These are phyloP conservation scores for Tarenaya hassleriana DNA, from an alignment of 345 rosid species.

Conservation along the genomic window DNA sequence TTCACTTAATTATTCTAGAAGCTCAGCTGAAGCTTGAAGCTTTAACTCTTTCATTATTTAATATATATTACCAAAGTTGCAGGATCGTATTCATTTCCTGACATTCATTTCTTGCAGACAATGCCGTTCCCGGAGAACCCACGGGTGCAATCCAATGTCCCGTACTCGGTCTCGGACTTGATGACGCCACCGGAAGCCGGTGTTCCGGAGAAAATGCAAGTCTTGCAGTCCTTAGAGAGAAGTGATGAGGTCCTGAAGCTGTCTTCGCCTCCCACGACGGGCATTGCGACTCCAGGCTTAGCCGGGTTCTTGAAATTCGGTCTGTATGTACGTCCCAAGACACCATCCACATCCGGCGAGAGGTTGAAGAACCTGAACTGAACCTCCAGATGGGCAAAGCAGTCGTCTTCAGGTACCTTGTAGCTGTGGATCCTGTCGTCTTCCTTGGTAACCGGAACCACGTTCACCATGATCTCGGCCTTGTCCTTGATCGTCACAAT, in stretches of 20 bases:
- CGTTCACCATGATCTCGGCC: conserved; percentile 52
- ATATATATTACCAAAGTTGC: too few relatives aligned
- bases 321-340: conserved; percentile 54
- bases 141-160: conserved; percentile 42
- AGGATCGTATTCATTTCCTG: too few relatives aligned
- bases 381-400: conserved; percentile 62
- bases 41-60: too few relatives aligned
- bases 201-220: conserved; percentile 37
- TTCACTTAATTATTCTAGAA: too few relatives aligned
- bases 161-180: conserved; percentile 28
- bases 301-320: conserved; percentile 64
- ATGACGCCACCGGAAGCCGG: conserved; percentile 8
- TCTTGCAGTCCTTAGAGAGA: conserved; percentile 33
- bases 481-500: conserved; percentile 35
- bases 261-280: conserved; percentile 49
- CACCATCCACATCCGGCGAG: conserved; percentile 57
- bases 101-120: conserved; percentile 47
- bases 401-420: conserved; percentile 48
- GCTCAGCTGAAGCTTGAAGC: too few relatives aligned
- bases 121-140: conserved; percentile 46
- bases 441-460: conserved; percentile 64
- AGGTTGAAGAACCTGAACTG: conserved; percentile 54
- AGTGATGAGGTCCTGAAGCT: conserved; percentile 50
- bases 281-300: conserved; percentile 62
- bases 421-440: conserved; percentile 55